Conservation (phyloP, 139 green algal species). For the Closterium sp. region DNA sequence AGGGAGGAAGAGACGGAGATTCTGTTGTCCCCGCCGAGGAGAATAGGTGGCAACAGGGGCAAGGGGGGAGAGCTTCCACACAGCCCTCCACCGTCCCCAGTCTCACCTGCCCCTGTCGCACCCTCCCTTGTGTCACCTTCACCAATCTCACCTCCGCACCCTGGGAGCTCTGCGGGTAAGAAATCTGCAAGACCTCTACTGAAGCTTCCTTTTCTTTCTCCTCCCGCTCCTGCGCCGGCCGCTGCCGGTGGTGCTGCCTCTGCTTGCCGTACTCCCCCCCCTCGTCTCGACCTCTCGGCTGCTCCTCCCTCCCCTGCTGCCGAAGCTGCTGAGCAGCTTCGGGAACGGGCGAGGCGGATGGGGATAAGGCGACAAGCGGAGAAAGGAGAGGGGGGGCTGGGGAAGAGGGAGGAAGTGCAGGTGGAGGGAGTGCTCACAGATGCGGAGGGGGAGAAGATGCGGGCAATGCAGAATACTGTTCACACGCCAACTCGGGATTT, state of each 20-base stretch:
- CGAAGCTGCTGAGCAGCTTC: neutral
- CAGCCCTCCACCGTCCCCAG: neutral
- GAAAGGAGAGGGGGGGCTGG: neutral
- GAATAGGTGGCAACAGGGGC: neutral
- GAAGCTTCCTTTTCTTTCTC: neutral
- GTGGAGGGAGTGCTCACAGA: neutral
- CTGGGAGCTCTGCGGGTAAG: neutral
- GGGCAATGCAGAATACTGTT: neutral
- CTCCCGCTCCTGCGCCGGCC: neutral
- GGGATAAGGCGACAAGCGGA: neutral
- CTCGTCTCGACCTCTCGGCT: neutral
- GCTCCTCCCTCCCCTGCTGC: neutral
- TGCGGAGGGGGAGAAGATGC: neutral
- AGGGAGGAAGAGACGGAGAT: neutral
- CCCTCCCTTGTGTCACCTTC: neutral
- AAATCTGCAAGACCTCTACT: neutral
- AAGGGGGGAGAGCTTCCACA: neutral
- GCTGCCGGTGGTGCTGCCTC: neutral
- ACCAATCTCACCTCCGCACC: neutral
- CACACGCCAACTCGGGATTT: neutral
- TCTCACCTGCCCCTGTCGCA: neutral
- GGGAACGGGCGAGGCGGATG: neutral
- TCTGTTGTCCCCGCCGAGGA: neutral
- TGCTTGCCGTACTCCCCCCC: neutral
- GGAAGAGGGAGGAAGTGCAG: neutral